These are phyloP conservation scores for Heliocybe sulcata DNA, from an alignment of 1,284 basidiomycete species.

Conservation along the genomic window DNA sequence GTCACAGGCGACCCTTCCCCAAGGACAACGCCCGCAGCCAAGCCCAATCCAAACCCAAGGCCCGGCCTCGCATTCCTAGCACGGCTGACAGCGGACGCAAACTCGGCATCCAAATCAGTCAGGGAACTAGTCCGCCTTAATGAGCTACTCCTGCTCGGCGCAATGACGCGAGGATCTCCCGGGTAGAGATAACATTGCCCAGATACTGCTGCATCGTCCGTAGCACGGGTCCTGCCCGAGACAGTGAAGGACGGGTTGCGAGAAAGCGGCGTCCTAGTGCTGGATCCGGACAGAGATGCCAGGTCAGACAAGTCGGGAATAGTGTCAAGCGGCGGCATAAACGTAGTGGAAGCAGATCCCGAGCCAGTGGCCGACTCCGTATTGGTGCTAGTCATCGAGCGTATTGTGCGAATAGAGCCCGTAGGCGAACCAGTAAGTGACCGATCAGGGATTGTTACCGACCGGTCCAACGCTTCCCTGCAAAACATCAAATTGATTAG, in stretches of 20 bases:
- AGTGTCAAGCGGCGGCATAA: constrained; percentile 58
- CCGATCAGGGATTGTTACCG: constrained; percentile 41
- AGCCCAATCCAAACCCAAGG: constrained; percentile 35
- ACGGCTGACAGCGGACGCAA: constrained; percentile 39
- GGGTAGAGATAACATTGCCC: constrained; percentile 58
- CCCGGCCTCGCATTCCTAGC: constrained; percentile 37
- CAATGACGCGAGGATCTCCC: constrained; percentile 61
- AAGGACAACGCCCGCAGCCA: constrained; percentile 27
- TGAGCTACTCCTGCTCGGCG: constrained; percentile 50
- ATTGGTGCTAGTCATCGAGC: constrained; percentile 37
- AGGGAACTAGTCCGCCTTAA: constrained; percentile 67
- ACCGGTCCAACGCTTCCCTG: constrained; percentile 62
- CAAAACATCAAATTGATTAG: constrained; percentile 6
- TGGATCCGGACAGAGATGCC: constrained; percentile 35
- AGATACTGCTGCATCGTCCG: constrained; percentile 62
- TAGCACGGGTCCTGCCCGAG: constrained; percentile 45
- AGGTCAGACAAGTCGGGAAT: constrained; percentile 62
- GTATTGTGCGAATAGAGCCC: constrained; percentile 66
- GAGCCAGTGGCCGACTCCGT: constrained; percentile 20
- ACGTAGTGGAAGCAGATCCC: constrained; percentile 62
- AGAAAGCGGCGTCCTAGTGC: constrained; percentile 25
- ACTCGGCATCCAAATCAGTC: constrained; percentile 69
- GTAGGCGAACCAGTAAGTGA: constrained; percentile 57
- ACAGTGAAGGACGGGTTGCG: constrained; percentile 42
- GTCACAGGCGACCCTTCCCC: constrained; percentile 46